A percentile compares a stretch with the other conserved stretches of the same genome.
phyloP scores from a whole-genome alignment of 345 rosid species.

The Clausena lansium region DNA sequence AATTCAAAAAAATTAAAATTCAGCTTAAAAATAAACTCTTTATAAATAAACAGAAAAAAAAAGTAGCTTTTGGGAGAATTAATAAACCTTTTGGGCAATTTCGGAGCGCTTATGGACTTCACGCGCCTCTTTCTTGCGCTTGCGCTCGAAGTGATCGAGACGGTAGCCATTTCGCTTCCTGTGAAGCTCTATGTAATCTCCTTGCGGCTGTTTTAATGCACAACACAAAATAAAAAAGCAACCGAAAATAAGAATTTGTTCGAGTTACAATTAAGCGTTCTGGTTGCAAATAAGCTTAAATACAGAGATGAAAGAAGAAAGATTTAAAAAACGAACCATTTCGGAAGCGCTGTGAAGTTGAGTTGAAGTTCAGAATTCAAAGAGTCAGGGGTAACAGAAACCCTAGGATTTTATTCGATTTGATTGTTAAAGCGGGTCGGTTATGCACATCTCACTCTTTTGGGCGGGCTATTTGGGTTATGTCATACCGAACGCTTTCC shows the following conservation, averaged over 20 bases:
- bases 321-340: constrained; percentile 5
- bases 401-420: constrained; percentile 5
- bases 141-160: constrained; percentile 70
- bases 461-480: neutral
- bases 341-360: neutral
- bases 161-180: constrained; percentile 83
- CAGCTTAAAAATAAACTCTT: neutral
- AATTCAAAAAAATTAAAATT: neutral
- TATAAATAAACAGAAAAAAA: neutral
- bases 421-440: neutral
- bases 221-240: constrained; percentile 4
- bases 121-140: constrained; percentile 97
- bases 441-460: neutral
- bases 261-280: no score
- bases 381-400: neutral
- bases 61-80: constrained; percentile 24
- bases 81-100: constrained; percentile 44
- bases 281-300: neutral
- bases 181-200: constrained; percentile 83
- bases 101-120: constrained; percentile 71
- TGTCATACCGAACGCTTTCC: no score
- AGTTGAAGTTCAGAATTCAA: neutral
- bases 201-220: constrained; percentile 65
- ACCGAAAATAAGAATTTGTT: neutral
- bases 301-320: neutral